Base-by-base conservation (phyloP, 768 basidiomycete species). In the Lanmaoa rubissima region DNA sequence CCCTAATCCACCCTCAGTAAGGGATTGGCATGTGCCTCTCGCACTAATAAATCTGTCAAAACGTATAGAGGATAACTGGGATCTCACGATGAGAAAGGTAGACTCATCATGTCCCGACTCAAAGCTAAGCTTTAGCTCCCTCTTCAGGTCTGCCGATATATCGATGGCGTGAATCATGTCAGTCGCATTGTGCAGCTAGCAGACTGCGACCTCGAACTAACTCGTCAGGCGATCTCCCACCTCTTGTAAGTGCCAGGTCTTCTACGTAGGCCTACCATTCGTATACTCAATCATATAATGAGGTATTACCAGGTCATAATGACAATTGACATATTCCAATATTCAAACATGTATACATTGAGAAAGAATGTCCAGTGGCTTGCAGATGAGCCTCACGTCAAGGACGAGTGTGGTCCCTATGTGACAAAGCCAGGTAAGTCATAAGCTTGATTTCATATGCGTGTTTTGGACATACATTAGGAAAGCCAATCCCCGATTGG, bases 261-360 rank as follows among this genome's bases (percentile, higher is more conserved):
- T 28, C 6, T 42, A 13, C n/a, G 13, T 53, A 28, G 36, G 26
- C 21, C 12, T 24, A 42, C 28, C 17, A 31, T n/a, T 39, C 38
- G 42, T 45, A 53, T 40, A 5, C 61, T 65, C 34, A 53, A 38
- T 43, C 26, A 24, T 31, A 54, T 17, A 44, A 26, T n/a, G 60
- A 95, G 93, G 43, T 97, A 94, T 67, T 98, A 98, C 69, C 93
- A 97, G 75, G 94, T 95, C 41, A 86, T 97, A 61, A 94, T 98
- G 90, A 90, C 87, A 60, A 85, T 95, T 53, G 97, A 99, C 74
- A 92, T 98, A 43, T 99, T 99, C 70, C 95, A 97, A 70, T 96
- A 89, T 71, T 94, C 94, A 16, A 98, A 98, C 71, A 93, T 96
- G 87, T 99, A 99, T 69, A 94, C 93, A 1, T 78, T 94, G 28